A percentile compares a stretch with the other conserved stretches of the same genome.
Conservation (phyloP, 495 filamentous ascomycete species). For the Aspergillus indologenus region DNA sequence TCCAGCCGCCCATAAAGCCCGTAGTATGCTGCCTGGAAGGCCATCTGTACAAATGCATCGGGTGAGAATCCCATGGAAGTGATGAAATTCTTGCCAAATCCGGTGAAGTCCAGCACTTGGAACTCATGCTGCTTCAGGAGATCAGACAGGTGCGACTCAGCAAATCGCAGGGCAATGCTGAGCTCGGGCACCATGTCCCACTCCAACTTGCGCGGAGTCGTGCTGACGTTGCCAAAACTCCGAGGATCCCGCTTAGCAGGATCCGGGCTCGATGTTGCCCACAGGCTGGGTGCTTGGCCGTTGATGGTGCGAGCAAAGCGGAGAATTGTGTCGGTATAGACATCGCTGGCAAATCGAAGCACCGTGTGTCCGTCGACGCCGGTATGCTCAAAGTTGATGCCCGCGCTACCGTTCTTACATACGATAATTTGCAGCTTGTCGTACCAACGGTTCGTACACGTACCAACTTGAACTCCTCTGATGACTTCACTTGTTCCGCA, state of each 20-base stretch:
- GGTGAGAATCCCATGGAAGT: constrained; percentile 95
- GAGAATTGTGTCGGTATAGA: constrained; percentile 97
- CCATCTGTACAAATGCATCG: constrained; percentile 98
- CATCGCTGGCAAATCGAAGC: constrained; percentile 88
- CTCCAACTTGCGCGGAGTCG: constrained; percentile 92
- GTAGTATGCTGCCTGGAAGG: constrained; percentile 98
- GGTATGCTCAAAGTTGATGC: constrained; percentile 99
- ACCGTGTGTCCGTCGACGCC: constrained; percentile 98
- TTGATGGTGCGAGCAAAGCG: constrained; percentile 96
- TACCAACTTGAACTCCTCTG: constrained; percentile 91
- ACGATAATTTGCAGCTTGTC: constrained; percentile 99
- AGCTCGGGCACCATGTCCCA: constrained; percentile 97
- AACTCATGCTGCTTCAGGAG: constrained; percentile 97
- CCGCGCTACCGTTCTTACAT: constrained; percentile 95
- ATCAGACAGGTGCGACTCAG: constrained; percentile 91
- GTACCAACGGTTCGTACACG: constrained; percentile 98
- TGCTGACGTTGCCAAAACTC: constrained; percentile 92
- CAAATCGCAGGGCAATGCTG: constrained; percentile 86
- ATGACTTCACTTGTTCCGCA: constrained; percentile 91
- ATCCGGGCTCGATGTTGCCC: constrained; percentile 88
- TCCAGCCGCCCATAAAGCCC: constrained; percentile 92
- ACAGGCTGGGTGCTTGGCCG: constrained; percentile 84
- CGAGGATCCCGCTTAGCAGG: constrained; percentile 90
- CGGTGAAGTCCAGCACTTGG: constrained; percentile 80
- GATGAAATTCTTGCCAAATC: constrained; percentile 96